A percentile compares a stretch with the other conserved stretches of the same genome.
These are phyloP conservation scores for Theileria equi DNA, from an alignment of 169 alveolate genomes.

Conservation along the genomic window DNA sequence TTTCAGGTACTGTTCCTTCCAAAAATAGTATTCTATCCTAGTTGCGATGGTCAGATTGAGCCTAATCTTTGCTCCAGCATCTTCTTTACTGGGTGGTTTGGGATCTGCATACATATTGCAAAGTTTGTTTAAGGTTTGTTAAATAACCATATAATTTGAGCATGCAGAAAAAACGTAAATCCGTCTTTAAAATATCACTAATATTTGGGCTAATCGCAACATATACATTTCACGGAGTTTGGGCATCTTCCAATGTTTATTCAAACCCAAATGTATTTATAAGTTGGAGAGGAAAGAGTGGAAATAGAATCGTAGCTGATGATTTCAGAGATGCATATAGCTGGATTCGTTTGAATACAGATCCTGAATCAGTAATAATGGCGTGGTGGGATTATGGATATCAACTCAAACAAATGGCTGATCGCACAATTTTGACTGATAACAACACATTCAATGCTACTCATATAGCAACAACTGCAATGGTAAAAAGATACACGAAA, in stretches of 20 bases:
- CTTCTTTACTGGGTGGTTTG: slow-evolving; percentile 89
- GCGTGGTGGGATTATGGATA: slow-evolving; percentile 99
- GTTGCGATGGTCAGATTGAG: slow-evolving; percentile 97
- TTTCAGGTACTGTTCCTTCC: slow-evolving; percentile 6
- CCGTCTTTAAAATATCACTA: no score
- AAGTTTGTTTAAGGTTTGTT: slow-evolving; percentile 26
- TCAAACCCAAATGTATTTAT: slow-evolving; percentile 63
- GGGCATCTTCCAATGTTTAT: slow-evolving; percentile 66
- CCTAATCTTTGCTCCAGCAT: slow-evolving; percentile 85
- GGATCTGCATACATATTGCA: slow-evolving; percentile 87
- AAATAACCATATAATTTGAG: not conserved
- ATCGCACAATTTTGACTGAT: slow-evolving; percentile 95
- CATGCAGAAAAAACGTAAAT: not conserved
- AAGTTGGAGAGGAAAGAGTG: slow-evolving; percentile 69
- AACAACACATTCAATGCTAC: slow-evolving; percentile 97
- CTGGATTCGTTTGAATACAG: slow-evolving; percentile 96
- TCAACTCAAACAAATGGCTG: slow-evolving; percentile 93
- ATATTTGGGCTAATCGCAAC: slow-evolving; percentile 23
- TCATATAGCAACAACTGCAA: slow-evolving; percentile 96
- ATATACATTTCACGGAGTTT: slow-evolving; percentile 52
- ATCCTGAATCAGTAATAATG: slow-evolving; percentile 88
- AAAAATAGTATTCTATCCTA: not conserved
- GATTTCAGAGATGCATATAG: slow-evolving; percentile 97
- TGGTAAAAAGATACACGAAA: slow-evolving; percentile 56
- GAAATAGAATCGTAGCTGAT: slow-evolving; percentile 90